phyloP scores from a whole-genome alignment of 176 grass and related monocot genomes.

The Avena insularis region DNA sequence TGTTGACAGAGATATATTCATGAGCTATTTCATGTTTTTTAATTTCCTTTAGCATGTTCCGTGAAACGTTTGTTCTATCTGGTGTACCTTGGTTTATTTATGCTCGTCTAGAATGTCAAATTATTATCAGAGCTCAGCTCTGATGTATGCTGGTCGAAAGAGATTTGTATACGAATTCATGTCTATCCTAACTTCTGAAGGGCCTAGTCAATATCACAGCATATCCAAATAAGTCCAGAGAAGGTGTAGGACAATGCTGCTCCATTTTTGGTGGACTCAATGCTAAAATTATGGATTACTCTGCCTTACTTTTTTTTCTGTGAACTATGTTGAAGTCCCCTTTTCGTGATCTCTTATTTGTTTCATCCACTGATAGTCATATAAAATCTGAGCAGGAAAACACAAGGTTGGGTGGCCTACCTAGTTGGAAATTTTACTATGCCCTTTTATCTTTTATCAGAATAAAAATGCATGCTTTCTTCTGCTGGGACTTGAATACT shows the following conservation, averaged over 20 bases:
- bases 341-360: not conserved
- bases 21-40: conserved; percentile 25
- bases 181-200: not conserved
- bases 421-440: conserved; percentile 1
- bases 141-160: not conserved
- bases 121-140: conserved; percentile 10
- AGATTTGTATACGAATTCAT: not conserved
- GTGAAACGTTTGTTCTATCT: conserved; percentile 9
- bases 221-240: conserved; percentile 12
- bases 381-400: conserved; percentile 85
- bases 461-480: conserved; percentile 27
- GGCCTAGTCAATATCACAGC: not conserved
- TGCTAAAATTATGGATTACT: not conserved
- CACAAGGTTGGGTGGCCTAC: conserved; percentile 56
- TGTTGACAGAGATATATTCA: not conserved
- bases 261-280: not conserved
- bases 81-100: not conserved
- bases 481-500: not conserved
- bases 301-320: not conserved
- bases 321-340: not conserved
- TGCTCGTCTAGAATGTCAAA: not conserved
- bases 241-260: not conserved
- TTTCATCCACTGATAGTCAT: conserved; percentile 62
- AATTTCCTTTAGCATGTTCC: not conserved
- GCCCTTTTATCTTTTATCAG: not conserved